phyloP scores from a whole-genome alignment of 2,329 filamentous ascomycete genomes.

The Talaromyces marneffei region DNA sequence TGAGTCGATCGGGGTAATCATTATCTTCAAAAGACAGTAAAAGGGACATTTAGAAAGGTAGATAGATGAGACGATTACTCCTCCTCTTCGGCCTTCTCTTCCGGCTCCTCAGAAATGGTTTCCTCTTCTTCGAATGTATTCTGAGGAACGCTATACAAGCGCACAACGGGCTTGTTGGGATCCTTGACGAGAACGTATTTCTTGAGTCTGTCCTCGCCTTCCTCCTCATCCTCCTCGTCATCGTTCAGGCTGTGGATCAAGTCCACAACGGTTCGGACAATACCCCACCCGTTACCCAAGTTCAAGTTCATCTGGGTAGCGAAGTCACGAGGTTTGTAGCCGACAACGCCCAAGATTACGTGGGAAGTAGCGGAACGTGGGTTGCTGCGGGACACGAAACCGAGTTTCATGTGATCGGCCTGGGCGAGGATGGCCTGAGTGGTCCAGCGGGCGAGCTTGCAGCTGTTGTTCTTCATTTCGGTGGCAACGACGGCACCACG shows the following conservation, averaged over 20 bases:
- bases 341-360: conserved; percentile 88
- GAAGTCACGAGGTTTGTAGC: conserved; percentile 97
- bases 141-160: conserved; percentile 83
- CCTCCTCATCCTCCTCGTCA: conserved; percentile 34
- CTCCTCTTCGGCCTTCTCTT: conserved; percentile 52
- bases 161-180: conserved; percentile 92
- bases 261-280: conserved; percentile 95
- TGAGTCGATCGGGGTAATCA: background rate
- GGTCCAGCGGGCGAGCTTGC: conserved; percentile 97
- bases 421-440: conserved; percentile 94
- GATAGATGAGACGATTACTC: conserved; percentile 29
- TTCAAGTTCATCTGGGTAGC: conserved; percentile 97
- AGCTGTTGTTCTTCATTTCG: conserved; percentile 99
- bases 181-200: conserved; percentile 64
- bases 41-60: background rate
- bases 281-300: conserved; percentile 96
- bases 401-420: conserved; percentile 98
- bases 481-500: conserved; percentile 96
- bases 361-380: conserved; percentile 90
- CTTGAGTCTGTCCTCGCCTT: conserved; percentile 32
- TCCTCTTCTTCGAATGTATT: conserved; percentile 89
- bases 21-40: background rate
- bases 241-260: conserved; percentile 49
- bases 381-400: conserved; percentile 91
- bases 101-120: conserved; percentile 49